Evolutionary conservation across 2,329 filamentous ascomycete species (phyloP).

Genomic region (Trichothecium sympodiale): DNA sequence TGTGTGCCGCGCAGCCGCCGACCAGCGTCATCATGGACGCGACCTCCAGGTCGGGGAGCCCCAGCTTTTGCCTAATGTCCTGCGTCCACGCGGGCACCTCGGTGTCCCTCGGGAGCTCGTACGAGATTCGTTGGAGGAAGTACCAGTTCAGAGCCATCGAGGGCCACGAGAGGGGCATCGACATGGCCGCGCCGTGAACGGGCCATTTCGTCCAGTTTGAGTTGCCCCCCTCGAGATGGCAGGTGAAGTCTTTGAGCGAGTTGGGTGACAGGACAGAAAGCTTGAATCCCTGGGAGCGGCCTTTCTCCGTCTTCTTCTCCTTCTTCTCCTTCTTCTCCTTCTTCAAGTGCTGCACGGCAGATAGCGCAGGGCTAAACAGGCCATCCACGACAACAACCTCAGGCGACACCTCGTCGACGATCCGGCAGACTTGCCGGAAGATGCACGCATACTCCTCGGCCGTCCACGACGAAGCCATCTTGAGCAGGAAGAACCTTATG

Average conservation of each 20-base stretch:
- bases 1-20: not conserved
- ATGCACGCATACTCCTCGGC: not conserved
- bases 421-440: not conserved
- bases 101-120: not conserved
- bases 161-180: not conserved
- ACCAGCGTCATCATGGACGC: not conserved
- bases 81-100: not conserved
- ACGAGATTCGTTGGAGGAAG: not conserved
- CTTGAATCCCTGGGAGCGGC: not conserved
- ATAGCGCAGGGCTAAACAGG: conserved; percentile 1
- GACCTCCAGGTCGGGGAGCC: not conserved
- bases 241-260: conserved; percentile 1
- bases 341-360: not conserved
- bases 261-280: conserved; percentile 1
- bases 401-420: conserved; percentile 1
- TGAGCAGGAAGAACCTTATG: conserved; percentile 1
- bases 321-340: not conserved
- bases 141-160: not conserved
- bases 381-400: not conserved
- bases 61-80: not conserved
- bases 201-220: conserved; percentile 2
- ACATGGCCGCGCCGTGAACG: not conserved
- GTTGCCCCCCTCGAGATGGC: conserved; percentile 1
- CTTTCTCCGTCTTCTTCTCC: too few relatives aligned
- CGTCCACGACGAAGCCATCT: conserved; percentile 1